Base-by-base conservation (phyloP, 139 green algal genomes). In the Marvania coccoides region DNA sequence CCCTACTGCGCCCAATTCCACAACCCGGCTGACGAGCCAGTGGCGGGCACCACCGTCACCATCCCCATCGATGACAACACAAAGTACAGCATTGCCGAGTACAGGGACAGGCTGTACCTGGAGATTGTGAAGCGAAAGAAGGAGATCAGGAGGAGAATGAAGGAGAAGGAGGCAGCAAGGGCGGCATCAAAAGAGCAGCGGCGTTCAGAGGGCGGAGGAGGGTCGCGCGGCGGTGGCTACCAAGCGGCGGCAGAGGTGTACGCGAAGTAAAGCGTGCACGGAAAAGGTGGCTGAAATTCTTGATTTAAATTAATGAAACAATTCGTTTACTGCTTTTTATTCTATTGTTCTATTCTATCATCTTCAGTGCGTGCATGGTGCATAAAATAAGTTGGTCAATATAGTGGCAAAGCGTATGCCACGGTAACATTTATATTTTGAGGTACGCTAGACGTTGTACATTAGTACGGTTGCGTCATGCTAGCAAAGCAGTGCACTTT, bases 1-100 rank as follows among this genome's bases (percentile, higher is more conserved):
- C 94, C 94, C 0, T 99, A 97, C 76, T 83, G 97, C 28, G 82
- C 88, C 2, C 89, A 95, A 61, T 99, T 98, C 74, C 91, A 98
- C 74, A 87, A 92, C 47, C 63, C 78, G 2, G 76, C 76, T 0
- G 87, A 98, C 45, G 93, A 99, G 77, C 91, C 90, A 4, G 38
- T 45, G 12, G 79, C 79, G 54, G 35, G 63, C 28, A 74, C 65
- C 61, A 68, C 63, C 51, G 90, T 98, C 67, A 90, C 87, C 34
- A 90, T 96, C 47, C 89, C 91, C 30, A 94, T 98, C 69, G 86
- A 93, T 46, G 92, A 97, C 81, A 97, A 97, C 81, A 90, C 79
- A 33, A 97, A 86, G 66, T 78, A 75, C 38, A 69, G 53, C 12
- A 85, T 87, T 39, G 30, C 34, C 10, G 81, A 92, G 58, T 89